These are phyloP conservation scores for Arthrobotrys pseudoclavata DNA, from an alignment of 2,329 filamentous ascomycete genomes.

Conservation along the genomic window DNA sequence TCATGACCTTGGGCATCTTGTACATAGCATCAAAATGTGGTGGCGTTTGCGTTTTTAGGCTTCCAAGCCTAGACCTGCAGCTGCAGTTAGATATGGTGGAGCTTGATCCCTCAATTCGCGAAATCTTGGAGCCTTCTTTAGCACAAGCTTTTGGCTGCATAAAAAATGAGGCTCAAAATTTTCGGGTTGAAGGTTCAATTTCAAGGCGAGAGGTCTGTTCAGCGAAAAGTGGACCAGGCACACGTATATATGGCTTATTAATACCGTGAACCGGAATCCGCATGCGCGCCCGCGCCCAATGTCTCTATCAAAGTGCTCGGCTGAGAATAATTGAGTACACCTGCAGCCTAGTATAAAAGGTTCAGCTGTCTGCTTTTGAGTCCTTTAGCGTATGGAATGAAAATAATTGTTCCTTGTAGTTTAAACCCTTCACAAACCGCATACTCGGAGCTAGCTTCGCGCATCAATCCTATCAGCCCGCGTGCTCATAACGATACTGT, in stretches of 20 bases:
- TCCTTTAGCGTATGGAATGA: conserved; percentile 36
- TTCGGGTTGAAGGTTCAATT: not conserved
- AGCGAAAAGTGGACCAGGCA: conserved; percentile 9
- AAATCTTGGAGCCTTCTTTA: conserved; percentile 27
- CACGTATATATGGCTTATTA: conserved; percentile 22
- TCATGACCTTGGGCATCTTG: conserved; percentile 9
- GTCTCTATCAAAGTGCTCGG: not conserved
- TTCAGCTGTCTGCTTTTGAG: conserved; percentile 35
- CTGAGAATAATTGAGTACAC: not conserved
- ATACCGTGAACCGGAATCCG: not conserved
- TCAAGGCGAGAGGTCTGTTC: conserved; percentile 8
- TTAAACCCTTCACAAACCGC: conserved; percentile 15
- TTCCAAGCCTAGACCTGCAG: conserved; percentile 25
- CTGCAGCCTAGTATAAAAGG: conserved; percentile 30
- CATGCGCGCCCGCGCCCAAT: conserved; percentile 1
- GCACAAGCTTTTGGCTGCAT: conserved; percentile 31
- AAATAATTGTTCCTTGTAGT: not conserved
- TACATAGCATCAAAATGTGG: not conserved
- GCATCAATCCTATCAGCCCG: not conserved
- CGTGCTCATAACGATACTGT: conserved; percentile 7
- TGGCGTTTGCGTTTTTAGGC: conserved; percentile 50
- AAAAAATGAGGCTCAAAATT: conserved; percentile 42
- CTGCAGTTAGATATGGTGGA: not conserved
- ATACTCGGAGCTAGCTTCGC: not conserved
- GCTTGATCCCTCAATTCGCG: conserved; percentile 35